A percentile compares a stretch with the other conserved stretches of the same genome.
phyloP scores from a whole-genome alignment of 2,329 filamentous ascomycete genomes.

The Fusarium mundagurra region DNA sequence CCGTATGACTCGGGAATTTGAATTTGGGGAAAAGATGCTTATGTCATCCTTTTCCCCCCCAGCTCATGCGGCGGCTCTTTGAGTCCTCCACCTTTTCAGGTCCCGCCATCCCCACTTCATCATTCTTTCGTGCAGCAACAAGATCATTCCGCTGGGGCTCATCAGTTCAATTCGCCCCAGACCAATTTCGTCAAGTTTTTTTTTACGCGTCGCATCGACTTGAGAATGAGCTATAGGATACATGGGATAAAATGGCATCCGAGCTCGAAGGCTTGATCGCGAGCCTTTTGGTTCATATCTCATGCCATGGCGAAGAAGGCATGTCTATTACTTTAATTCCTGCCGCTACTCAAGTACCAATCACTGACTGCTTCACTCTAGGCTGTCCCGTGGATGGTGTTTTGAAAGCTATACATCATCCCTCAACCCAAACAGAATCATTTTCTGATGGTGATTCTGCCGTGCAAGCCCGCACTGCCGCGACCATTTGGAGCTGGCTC shows the following conservation, averaged over 20 bases:
- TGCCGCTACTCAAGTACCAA: not conserved
- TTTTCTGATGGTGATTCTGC: constrained; percentile 15
- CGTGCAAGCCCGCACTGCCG: constrained; percentile 42
- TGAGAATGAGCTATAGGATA: constrained; percentile 42
- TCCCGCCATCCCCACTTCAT: constrained; percentile 37
- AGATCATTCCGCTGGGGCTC: constrained; percentile 30
- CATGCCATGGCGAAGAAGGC: constrained; percentile 53
- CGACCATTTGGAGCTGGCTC: constrained; percentile 51
- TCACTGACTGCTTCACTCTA: constrained; percentile 28
- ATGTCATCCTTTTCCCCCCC: constrained; percentile 28
- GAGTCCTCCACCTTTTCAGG: constrained; percentile 12
- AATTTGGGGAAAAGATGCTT: constrained; percentile 7
- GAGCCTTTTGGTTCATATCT: constrained; percentile 49
- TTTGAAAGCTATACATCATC: constrained; percentile 46
- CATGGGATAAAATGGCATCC: constrained; percentile 46
- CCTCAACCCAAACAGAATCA: constrained; percentile 29
- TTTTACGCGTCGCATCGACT: constrained; percentile 24
- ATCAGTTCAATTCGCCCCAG: constrained; percentile 44
- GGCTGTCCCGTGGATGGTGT: constrained; percentile 48
- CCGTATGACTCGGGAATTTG: not conserved
- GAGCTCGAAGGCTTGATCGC: constrained; percentile 53
- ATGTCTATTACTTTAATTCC: constrained; percentile 29
- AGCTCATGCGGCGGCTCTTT: constrained; percentile 1
- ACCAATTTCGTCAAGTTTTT: constrained; percentile 32
- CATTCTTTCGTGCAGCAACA: constrained; percentile 31